These are phyloP conservation scores for Macadamia tetraphylla DNA, from an alignment of 164 flowering plant species.

Conservation along the genomic window DNA sequence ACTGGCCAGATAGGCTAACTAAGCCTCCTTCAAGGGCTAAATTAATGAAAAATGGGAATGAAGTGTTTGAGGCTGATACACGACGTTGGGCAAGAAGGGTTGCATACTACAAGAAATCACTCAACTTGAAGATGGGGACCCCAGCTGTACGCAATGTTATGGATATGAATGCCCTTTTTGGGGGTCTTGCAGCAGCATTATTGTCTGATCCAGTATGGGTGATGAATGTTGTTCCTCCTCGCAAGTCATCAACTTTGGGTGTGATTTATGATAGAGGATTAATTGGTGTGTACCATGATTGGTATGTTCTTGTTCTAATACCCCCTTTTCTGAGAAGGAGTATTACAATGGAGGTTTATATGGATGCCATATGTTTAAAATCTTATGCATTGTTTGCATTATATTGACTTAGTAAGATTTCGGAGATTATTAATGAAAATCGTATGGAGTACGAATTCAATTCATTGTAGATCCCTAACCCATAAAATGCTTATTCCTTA, in stretches of 20 bases:
- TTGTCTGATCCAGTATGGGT: slow-evolving; percentile 91
- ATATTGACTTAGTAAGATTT: no score
- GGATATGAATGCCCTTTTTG: slow-evolving; percentile 98
- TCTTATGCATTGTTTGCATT: no score
- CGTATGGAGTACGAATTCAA: no score
- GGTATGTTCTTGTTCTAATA: slow-evolving; percentile 42
- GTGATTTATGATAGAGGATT: slow-evolving; percentile 92
- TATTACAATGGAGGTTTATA: no score
- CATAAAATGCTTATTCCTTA: no score
- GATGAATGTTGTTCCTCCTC: slow-evolving; percentile 93
- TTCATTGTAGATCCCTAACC: no score
- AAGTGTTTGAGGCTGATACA: slow-evolving; percentile 87
- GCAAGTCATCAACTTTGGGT: slow-evolving; percentile 66
- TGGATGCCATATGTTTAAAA: no score
- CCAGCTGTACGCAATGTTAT: slow-evolving; percentile 81
- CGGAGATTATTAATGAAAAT: no score
- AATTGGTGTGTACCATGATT: slow-evolving; percentile 92
- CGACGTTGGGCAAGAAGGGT: slow-evolving; percentile 83
- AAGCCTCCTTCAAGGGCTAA: slow-evolving; percentile 65
- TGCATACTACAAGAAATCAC: slow-evolving; percentile 69
- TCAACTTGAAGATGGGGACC: slow-evolving; percentile 77
- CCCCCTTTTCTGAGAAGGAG: no score
- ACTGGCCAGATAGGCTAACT: slow-evolving; percentile 84
- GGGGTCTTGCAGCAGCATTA: slow-evolving; percentile 93
- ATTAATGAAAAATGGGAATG: slow-evolving; percentile 66